phyloP scores from a whole-genome alignment of 179 eudicot genomes.

The Pouteria campechiana region DNA sequence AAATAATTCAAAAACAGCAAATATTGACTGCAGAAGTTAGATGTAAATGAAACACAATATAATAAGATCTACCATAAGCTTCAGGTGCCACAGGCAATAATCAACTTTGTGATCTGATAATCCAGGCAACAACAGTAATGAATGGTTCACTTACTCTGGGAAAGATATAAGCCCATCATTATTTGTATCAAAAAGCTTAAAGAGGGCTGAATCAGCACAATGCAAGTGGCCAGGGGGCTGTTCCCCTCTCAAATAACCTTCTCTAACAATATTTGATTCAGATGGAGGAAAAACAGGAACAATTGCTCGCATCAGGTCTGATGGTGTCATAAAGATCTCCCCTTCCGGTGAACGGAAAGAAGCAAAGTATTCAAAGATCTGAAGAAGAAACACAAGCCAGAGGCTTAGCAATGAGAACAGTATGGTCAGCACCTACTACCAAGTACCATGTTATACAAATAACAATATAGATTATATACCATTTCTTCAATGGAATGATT shows the following conservation, averaged over 20 bases:
- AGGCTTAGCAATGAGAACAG: background rate
- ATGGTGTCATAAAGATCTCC: constrained; percentile 72
- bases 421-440: background rate
- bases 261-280: constrained; percentile 54
- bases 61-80: too few relatives aligned
- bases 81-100: too few relatives aligned
- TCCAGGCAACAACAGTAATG: too few relatives aligned
- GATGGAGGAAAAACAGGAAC: constrained; percentile 89
- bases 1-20: too few relatives aligned
- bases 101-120: too few relatives aligned
- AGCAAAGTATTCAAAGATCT: constrained; percentile 95
- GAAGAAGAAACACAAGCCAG: background rate
- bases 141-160: constrained; percentile 54
- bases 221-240: constrained; percentile 38
- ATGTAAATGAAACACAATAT: too few relatives aligned
- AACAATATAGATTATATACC: background rate
- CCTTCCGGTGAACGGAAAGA: constrained; percentile 34
- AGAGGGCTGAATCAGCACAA: constrained; percentile 63
- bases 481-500: background rate
- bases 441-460: background rate
- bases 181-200: constrained; percentile 84
- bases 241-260: constrained; percentile 63
- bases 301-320: constrained; percentile 78
- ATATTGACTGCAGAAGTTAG: too few relatives aligned
- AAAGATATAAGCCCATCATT: constrained; percentile 84